Evolutionary conservation across 176 grass and related monocot species (phyloP).

Genomic region (Oryza brachyantha): DNA sequence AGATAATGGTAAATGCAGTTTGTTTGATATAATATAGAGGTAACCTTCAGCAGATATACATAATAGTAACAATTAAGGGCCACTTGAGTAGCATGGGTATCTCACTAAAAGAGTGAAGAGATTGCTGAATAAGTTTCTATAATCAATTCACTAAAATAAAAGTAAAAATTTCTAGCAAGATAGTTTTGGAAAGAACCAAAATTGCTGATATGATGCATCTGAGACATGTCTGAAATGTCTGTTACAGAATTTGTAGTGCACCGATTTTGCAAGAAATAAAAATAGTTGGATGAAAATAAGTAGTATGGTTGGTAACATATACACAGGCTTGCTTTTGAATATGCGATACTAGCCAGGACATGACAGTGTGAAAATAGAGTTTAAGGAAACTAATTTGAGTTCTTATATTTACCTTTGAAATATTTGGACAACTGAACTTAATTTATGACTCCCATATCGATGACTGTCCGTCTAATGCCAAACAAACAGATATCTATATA

Average conservation of each 20-base stretch:
- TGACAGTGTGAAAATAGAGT: background rate
- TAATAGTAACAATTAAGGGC: background rate
- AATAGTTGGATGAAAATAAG: background rate
- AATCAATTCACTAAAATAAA: background rate
- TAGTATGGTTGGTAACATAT: constrained; percentile 6
- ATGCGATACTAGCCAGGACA: background rate
- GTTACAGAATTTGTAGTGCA: background rate
- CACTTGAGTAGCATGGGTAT: background rate
- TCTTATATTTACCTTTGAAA: constrained; percentile 11
- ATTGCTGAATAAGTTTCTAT: background rate
- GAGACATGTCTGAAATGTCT: background rate
- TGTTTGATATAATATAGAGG: background rate
- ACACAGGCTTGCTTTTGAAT: background rate
- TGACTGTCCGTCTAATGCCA: background rate
- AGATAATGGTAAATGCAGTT: constrained; percentile 17
- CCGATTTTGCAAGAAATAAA: background rate
- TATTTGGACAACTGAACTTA: constrained; percentile 1
- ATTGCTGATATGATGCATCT: background rate
- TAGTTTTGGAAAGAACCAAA: background rate
- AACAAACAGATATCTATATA: background rate
- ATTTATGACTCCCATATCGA: constrained; percentile 5
- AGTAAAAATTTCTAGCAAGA: constrained; percentile 2
- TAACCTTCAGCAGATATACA: background rate
- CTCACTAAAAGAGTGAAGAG: background rate
- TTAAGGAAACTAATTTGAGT: constrained; percentile 25